Evolutionary conservation across 495 filamentous ascomycete genomes (phyloP).

Genomic region (Penicillium malachiteum): DNA sequence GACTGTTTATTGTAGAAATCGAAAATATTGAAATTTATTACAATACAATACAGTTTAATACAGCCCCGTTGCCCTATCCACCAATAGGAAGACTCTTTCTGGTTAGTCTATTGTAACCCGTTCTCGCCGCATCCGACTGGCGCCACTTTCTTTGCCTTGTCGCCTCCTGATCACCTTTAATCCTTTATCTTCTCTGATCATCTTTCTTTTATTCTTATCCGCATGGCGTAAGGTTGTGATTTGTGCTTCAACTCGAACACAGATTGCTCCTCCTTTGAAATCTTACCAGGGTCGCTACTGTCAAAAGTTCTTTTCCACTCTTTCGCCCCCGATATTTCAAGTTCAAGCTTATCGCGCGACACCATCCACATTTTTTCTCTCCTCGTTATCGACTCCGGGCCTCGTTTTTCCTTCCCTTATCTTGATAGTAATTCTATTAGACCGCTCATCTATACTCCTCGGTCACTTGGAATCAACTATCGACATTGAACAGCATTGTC

Average conservation of each 20-base stretch:
- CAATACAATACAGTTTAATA: background rate
- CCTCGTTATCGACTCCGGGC: background rate
- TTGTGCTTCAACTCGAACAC: background rate
- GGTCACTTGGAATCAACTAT: background rate
- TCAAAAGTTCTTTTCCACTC: background rate
- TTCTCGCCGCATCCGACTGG: slow-evolving; percentile 10
- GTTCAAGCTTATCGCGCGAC: slow-evolving; percentile 1
- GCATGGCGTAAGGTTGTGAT: background rate
- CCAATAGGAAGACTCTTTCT: background rate
- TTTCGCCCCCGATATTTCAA: background rate
- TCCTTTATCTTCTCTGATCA: background rate
- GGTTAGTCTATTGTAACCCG: background rate
- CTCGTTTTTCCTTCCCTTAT: background rate
- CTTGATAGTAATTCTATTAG: no score
- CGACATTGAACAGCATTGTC: background rate
- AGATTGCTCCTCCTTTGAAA: background rate
- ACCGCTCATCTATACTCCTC: no score
- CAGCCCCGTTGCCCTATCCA: background rate
- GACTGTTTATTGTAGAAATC: no score
- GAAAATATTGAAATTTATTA: background rate
- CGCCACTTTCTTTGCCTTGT: slow-evolving; percentile 7
- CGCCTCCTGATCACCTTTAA: slow-evolving; percentile 3
- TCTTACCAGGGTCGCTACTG: background rate
- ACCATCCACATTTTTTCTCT: slow-evolving; percentile 1
- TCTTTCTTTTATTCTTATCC: slow-evolving; percentile 3